Percentiles rank a stretch among this genome's conserved stretches.
Conservation (phyloP, 1,284 basidiomycete genomes). For the Phenoliferia sp. region DNA sequence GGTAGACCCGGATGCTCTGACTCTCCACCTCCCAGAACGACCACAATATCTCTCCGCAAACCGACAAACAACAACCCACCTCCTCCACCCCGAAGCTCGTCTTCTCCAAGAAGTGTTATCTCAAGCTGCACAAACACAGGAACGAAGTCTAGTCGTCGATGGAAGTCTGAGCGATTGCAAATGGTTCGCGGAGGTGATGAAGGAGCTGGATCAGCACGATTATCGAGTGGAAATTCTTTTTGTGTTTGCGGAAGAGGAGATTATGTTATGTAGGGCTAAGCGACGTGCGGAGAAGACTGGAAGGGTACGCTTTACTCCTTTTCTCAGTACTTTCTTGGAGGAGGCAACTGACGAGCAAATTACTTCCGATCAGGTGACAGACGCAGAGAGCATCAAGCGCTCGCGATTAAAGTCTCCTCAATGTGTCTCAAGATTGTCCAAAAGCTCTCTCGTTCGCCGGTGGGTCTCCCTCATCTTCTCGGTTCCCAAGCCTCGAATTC, state of each 20-base stretch:
- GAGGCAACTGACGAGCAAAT: not conserved
- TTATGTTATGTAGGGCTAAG: conserved; percentile 31
- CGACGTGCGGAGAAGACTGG: conserved; percentile 33
- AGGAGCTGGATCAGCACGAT: conserved; percentile 18
- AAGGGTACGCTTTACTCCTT: conserved; percentile 15
- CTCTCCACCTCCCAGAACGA: conserved; percentile 33
- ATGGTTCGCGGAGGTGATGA: conserved; percentile 35
- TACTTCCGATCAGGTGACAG: conserved; percentile 12
- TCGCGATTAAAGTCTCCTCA: conserved; percentile 30
- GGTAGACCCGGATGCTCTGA: conserved; percentile 36
- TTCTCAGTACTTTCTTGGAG: not conserved
- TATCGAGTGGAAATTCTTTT: conserved; percentile 36
- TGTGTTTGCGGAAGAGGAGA: conserved; percentile 33
- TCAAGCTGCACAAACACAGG: conserved; percentile 21
- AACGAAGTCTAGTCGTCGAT: conserved; percentile 32
- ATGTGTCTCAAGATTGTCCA: conserved; percentile 29
- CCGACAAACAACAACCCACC: conserved; percentile 18
- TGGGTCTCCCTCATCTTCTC: not conserved
- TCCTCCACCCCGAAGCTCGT: conserved; percentile 34
- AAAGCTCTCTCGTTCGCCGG: conserved; percentile 22
- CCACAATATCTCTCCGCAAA: conserved; percentile 29
- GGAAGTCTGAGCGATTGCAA: conserved; percentile 34
- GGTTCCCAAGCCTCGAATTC: not conserved
- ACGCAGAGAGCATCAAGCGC: conserved; percentile 26
- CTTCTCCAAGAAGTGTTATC: conserved; percentile 36